Conservation (phyloP, 176 grass and related monocot genomes). For the Areca catechu region DNA sequence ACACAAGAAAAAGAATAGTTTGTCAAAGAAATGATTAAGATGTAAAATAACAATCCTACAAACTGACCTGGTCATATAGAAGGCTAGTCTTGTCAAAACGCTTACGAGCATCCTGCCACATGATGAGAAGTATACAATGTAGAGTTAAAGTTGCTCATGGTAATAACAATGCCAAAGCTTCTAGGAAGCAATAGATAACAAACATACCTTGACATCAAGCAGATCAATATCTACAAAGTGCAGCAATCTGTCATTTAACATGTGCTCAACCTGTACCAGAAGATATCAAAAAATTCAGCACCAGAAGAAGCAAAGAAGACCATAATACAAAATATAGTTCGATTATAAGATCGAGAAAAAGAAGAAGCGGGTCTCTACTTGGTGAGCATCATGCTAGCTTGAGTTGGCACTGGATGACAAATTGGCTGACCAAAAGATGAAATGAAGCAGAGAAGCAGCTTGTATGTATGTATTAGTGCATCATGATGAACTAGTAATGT, state of each 20-base stretch:
- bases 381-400: no score
- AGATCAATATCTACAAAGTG: conserved; percentile 97
- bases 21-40: no score
- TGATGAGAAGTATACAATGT: not conserved
- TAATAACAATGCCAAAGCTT: not conserved
- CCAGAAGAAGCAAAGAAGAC: not conserved
- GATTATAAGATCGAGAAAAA: no score
- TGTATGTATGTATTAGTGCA: no score
- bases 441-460: no score
- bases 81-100: conserved; percentile 7
- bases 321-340: no score
- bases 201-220: conserved; percentile 78
- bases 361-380: no score
- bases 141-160: no score
- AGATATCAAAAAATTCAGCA: conserved; percentile 1
- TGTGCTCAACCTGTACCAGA: conserved; percentile 68
- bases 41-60: not conserved
- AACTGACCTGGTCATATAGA: conserved; percentile 13
- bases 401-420: no score
- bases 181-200: conserved; percentile 5
- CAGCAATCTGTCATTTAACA: conserved; percentile 93
- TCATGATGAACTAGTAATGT: no score
- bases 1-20: no score
- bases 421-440: no score
- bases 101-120: conserved; percentile 18